Evolutionary conservation across 345 rosid species (phyloP).

Genomic region (Eucalyptus erythrocorys): DNA sequence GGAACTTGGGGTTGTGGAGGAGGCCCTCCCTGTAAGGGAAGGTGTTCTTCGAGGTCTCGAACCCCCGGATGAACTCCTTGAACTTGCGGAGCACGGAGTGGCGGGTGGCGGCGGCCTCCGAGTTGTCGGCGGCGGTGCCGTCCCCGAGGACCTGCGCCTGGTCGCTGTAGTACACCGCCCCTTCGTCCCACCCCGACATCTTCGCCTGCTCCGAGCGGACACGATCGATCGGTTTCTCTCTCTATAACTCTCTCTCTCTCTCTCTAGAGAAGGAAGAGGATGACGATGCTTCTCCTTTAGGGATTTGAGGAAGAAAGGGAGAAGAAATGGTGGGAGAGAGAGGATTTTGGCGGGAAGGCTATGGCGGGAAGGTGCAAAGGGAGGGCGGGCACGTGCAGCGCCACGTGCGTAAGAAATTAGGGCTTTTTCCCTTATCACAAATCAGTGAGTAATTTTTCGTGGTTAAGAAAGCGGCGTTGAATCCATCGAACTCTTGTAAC

Average conservation of each 20-base stretch:
- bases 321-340: neutral
- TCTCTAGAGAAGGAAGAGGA: neutral
- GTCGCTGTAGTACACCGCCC: slow-evolving; percentile 84
- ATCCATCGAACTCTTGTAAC: neutral
- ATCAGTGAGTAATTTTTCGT: neutral
- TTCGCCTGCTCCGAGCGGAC: neutral
- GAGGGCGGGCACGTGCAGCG: neutral
- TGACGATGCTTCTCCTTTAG: neutral
- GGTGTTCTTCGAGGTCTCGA: slow-evolving; percentile 59
- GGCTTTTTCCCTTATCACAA: neutral
- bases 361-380: slow-evolving; percentile 1
- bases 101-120: slow-evolving; percentile 33
- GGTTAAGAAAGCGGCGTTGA: neutral
- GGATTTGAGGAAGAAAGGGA: neutral
- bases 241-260: neutral
- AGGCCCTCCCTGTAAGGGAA: slow-evolving; percentile 86
- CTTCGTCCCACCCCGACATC: slow-evolving; percentile 97
- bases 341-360: slow-evolving; percentile 13
- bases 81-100: slow-evolving; percentile 68
- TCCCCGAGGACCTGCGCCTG: slow-evolving; percentile 79
- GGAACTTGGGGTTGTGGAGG: slow-evolving; percentile 56
- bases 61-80: slow-evolving; percentile 82
- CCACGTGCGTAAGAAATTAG: neutral
- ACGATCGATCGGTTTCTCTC: neutral
- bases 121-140: slow-evolving; percentile 2